Evolutionary conservation across 352 stramenopile species (phyloP).

Genomic region (Phytophthora parvispora): DNA sequence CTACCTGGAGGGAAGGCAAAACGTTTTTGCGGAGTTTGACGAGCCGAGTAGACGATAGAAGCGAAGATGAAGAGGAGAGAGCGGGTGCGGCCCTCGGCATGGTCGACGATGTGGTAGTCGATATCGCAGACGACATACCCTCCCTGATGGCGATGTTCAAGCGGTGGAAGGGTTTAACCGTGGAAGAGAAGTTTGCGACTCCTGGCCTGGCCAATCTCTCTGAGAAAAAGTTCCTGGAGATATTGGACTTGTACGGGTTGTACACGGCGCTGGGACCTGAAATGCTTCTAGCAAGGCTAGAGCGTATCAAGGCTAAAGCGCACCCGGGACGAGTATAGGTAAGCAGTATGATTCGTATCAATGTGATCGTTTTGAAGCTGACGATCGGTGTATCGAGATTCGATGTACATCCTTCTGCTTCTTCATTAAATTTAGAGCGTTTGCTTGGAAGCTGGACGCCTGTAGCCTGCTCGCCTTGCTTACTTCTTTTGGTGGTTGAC

Average conservation of each 20-base stretch:
- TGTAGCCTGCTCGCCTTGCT: too few relatives aligned
- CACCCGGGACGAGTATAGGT: not conserved
- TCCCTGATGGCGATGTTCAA: slow-evolving; percentile 7
- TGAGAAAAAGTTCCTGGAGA: slow-evolving; percentile 3
- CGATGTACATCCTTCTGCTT: too few relatives aligned
- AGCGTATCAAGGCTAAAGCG: not conserved
- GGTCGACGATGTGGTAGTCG: slow-evolving; percentile 9
- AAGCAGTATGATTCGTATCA: not conserved
- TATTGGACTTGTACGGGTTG: slow-evolving; percentile 9
- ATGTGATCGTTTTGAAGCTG: too few relatives aligned
- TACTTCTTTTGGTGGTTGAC: slow-evolving; percentile 47
- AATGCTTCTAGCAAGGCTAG: not conserved
- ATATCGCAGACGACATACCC: slow-evolving; percentile 2
- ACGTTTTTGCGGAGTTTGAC: not conserved
- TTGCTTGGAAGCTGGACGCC: too few relatives aligned
- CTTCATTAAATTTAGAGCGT: too few relatives aligned
- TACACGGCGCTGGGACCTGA: not conserved
- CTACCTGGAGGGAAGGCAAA: not conserved
- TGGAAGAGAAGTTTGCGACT: not conserved
- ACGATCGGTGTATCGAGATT: too few relatives aligned
- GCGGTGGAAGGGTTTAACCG: not conserved
- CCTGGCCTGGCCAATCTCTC: not conserved
- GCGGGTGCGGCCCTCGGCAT: not conserved
- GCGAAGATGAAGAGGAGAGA: slow-evolving; percentile 9
- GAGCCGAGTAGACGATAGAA: not conserved